Evolutionary conservation across 1,139 yeast genomes (phyloP), one percentile per base, ranked within the genome.

Genomic region (Protomyces inouyei): DNA sequence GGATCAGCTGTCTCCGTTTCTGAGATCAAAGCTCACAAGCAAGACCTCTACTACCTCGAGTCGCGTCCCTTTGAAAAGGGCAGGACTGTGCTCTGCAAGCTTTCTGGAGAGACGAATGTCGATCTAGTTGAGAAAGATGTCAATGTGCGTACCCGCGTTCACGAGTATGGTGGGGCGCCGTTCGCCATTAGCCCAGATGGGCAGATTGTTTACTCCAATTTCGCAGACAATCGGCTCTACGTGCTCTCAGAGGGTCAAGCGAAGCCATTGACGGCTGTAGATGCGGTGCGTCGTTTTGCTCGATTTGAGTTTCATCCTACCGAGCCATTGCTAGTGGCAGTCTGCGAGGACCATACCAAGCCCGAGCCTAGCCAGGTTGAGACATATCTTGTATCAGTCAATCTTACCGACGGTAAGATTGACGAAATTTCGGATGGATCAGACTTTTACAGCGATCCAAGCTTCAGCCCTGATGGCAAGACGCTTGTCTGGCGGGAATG

Each of bases 261-360:
- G 6, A 35, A 46, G 55, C 51, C 60, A 4, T 16, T 60, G 8
- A 46, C 60, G 6, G 32, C 35, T 6, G 48, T 14, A 0, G 52
- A 45, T 21, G n/a, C 57, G 35, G 28, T 16, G 12, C n/a, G 54
- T 16, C 59, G 64, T 3, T 60, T n/a, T 48, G 64, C 64, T 32
- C 32, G 43, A 3, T 46, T 54, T 14, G 48, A 55, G 3, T 36
- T 60, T 25, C 64, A 60, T 28, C 64, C 64, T 1, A 23, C 36
- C 14, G 5, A 14, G n/a, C 38, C 46, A 2, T 14, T 60, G 21
- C n/a, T 46, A 1, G 60, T 54, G 2, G 59, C 64, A 14, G 55
- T 60, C 6, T 60, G 64, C 36, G 64, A 60, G 14, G 64, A 60
- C 21, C 64, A 60, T 23, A 55, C 55, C 38, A 45, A 18, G 9